A percentile compares a stretch with the other conserved stretches of the same genome.
Evolutionary conservation across 345 rosid genomes (phyloP).

Genomic region (Isatis tinctoria): DNA sequence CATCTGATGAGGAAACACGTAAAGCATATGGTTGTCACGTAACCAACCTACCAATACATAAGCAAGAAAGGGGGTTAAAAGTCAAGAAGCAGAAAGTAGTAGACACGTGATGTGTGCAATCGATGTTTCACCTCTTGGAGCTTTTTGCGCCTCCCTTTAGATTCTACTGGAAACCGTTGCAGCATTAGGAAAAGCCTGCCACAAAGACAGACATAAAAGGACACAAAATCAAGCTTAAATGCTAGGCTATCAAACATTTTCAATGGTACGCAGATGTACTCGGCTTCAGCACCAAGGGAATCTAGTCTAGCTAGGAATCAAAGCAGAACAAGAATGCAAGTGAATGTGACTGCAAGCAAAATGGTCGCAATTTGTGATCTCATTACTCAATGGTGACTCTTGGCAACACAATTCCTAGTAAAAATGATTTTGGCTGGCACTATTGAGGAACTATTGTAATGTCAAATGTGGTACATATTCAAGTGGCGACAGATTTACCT

Average conservation of each 20-base stretch:
- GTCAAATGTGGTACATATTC: neutral
- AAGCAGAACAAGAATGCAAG: conserved; percentile 8
- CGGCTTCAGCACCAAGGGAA: neutral
- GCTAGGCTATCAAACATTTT: neutral
- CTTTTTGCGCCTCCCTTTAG: conserved; percentile 89
- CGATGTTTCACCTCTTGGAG: conserved; percentile 67
- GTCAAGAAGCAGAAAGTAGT: neutral
- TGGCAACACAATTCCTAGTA: neutral
- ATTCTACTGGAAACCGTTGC: conserved; percentile 93
- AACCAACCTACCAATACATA: conserved; percentile 70
- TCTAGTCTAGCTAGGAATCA: conserved; percentile 9
- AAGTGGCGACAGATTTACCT: conserved; percentile 41
- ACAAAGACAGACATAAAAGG: conserved; percentile 23
- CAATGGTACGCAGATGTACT: neutral
- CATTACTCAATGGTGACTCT: neutral
- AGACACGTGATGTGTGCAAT: neutral
- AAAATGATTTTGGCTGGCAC: neutral
- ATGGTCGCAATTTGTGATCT: neutral
- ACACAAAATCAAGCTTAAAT: neutral
- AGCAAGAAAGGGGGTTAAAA: neutral
- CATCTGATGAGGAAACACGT: conserved; percentile 84
- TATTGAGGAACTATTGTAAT: neutral
- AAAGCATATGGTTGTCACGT: conserved; percentile 88
- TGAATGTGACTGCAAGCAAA: neutral
- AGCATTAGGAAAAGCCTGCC: conserved; percentile 88